Base-by-base conservation (phyloP, 2,329 filamentous ascomycete species). In the Leptoxyphium fumago region DNA sequence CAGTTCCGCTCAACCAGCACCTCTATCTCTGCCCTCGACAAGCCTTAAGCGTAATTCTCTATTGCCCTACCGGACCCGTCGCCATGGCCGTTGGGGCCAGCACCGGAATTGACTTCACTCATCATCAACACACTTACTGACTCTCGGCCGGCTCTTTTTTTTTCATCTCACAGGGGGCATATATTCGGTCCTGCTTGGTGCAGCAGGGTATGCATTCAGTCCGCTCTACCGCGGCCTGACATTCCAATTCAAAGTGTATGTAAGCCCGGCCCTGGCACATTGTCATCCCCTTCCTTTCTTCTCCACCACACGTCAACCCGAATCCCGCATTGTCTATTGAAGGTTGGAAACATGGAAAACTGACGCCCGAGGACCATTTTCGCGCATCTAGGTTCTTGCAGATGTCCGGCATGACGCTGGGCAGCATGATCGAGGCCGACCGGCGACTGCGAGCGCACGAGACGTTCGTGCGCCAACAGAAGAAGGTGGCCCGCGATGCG, bases 391-490 rank as follows among this genome's bases (percentile, higher is more conserved):
- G 84, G 28, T 89, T 85, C 58, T 68, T 88, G 13, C 82, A 87
- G 61, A 85, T 87, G 80, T 84, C 80, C n/a, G 80, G 78, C 47
- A 88, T 88, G 83, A 79, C 83, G n/a, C 56, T 85, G 29, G 84
- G 84, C 38, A 73, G 77, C 55, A 83, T 84, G 72, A 72, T 88
- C 43, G 81, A 86, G 65, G 84, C 82, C 2, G 84, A 89, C 56
- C 64, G 69, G 45, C 71, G 78, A 41, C 68, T 88, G 53, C 72
- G 80, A 43, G 66, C 72, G 46, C 84, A 83, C 54, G 82, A 87
- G 60, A 68, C 77, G 10, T 67, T 68, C 39, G 66, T 86, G 50
- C 69, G 82, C 47, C 71, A 77, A 57, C 73, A 82, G 54, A 76
- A 78, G 55, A 74, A 80, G 46, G 58, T 80, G 46, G 66, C 73